Evolutionary conservation across 768 basidiomycete genomes (phyloP), one percentile per base, ranked within the genome.

Genomic region (Phlebiopsis flavidoalba): DNA sequence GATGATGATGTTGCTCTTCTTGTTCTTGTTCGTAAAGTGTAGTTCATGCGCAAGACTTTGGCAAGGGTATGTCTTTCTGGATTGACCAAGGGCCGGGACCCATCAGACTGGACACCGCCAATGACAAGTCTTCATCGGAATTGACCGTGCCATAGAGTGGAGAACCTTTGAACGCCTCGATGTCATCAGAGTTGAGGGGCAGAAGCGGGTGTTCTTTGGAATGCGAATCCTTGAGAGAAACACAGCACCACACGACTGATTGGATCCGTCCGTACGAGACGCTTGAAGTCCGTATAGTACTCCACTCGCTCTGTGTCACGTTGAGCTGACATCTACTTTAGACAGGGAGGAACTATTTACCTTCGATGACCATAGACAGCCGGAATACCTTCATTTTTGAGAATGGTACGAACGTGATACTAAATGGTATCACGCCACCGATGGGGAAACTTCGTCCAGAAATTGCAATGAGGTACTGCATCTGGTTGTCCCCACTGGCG

Each of bases 61-160:
- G 95, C 1, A 98, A 77, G 48, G 80, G 79, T 48, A 98, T 69
- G 33, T 83, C 77, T 57, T 83, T 80, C 59, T 86, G 83, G 61
- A 98, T 82, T 8, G 80, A 79, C 95, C 95, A 98, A 12, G 96
- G 95, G 0, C 96, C 95, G 2, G 84, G 83, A 31, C 88, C 89
- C 85, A 87, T 87, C 62, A 83, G 74, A 48, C 69, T 77, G 21
- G 87, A 83, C 31, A 80, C 83, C 53, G 81, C 70, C 56, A 88
- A 85, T 0, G 81, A 82, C 31, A 80, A 67, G 65, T 85, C 81
- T 49, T 80, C 77, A 24, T 80, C 79, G 2, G 80, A 76, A 5
- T 73, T 57, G 21, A 83, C 68, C 21, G 89, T 69, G 8, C 74
- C 72, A 45, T 80, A 74, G 1, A 96, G 74, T 0, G 95, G 91